Base-by-base conservation (phyloP, 139 green algal species). In the Chlorella sp. region DNA sequence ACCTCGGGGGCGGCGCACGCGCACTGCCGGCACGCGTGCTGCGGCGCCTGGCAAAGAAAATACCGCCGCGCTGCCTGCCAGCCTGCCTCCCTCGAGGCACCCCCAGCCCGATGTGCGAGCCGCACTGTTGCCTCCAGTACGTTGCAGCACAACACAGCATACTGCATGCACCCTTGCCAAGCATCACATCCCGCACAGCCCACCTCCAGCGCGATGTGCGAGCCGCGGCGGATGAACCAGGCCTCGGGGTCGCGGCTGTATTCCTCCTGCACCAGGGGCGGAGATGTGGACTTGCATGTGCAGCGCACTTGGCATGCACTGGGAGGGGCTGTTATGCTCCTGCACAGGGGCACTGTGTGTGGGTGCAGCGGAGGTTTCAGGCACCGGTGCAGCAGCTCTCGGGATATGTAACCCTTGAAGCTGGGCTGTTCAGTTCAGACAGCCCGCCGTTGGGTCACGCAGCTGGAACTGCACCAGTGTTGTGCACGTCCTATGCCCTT, bases 141-240 rank as follows among this genome's bases (percentile, higher is more conserved):
- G 43, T 26, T 16, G 1, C 1, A 32, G 46, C 30, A 60, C 48
- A 14, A 5, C 48, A 26, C 48, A 67, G 22, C 48, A 67, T n/a
- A n/a, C n/a, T n/a, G n/a, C n/a, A n/a, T n/a, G n/a, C n/a, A n/a
- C n/a, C n/a, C n/a, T n/a, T n/a, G n/a, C n/a, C n/a, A n/a, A n/a
- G n/a, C n/a, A n/a, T n/a, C n/a, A n/a, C n/a, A n/a, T n/a, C n/a
- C n/a, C n/a, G n/a, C n/a, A n/a, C n/a, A n/a, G 19, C 68, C 8
- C 68, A 74, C 34, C 40, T 54, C 72, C 40, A 77, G 41, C 40
- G 41, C 72, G 28, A 85, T 2, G 56, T 87, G 83, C 54, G 38
- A 60, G 38, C 36, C 73, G 22, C 83, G 48, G 36, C 83, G 48
- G 70, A 87, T 87, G 44, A 84, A 75, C 83, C 83, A 87, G 28